Base-by-base conservation (phyloP, 1,284 basidiomycete genomes). In the Phellopilus nigrolimitatus region DNA sequence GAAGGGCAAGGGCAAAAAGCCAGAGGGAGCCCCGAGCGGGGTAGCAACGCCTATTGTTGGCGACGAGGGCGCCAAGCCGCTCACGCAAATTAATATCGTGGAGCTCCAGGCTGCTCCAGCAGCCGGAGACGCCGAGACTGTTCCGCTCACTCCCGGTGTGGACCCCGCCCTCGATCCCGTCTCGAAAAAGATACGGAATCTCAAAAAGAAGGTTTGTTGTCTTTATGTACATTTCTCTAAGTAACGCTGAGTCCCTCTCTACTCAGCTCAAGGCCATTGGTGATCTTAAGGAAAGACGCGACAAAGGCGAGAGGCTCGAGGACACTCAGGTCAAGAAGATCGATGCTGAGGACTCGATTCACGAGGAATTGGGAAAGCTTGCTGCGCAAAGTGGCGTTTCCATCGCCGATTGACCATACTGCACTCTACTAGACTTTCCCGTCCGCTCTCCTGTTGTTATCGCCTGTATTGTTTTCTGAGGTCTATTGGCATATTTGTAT, bases 281-380 rank as follows among this genome's bases (percentile, higher is more conserved):
- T 30, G 94, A 97, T 62, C 79, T 97, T 49, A 97, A 97, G 73
- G 88, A 91, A 61, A 91, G 92, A 69, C 78, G 82, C 22, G 84
- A 80, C 61, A 80, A 86, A 41, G 95, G 95, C 1, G 94, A 97
- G 66, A 79, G 85, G 52, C 75, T 97, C 38, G 95, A 97, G 68
- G 86, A 84, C 54, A 97, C 94, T 21, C 95, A 98, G 70, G 68
- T 95, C 59, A 89, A 90, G 76, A 98, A 98, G 79, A 95, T 97
- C 60, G 91, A 94, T 36, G 83, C 84, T 6, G 93, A 97, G 70
- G 77, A 67, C 5, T 85, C 88, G 58, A 91, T 97, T 59, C 74
- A 82, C 59, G 82, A 82, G 63, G 94, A 97, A 71, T 80, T 97
- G 39, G 63, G 67, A 3, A 66, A 67, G 22, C 68, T 84, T 33